Evolutionary conservation across 768 basidiomycete genomes (phyloP).

Genomic region (Boletus rubescentipes): DNA sequence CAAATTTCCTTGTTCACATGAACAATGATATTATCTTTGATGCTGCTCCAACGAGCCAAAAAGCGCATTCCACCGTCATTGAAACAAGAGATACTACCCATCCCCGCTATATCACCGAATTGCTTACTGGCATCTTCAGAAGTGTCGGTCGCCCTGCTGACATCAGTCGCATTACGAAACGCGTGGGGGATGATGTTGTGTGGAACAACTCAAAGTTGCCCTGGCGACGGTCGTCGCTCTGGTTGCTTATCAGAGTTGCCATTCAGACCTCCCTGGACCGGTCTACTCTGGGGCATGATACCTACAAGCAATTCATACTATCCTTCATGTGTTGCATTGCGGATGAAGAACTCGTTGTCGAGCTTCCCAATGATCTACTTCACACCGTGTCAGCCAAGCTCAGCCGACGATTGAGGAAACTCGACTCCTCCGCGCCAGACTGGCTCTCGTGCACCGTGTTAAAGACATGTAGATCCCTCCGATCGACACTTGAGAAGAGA

Average conservation of each 20-base stretch:
- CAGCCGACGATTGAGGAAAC: slow-evolving; percentile 38
- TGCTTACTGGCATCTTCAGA: slow-evolving; percentile 48
- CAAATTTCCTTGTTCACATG: slow-evolving; percentile 37
- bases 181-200: slow-evolving; percentile 47
- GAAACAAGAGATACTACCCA: slow-evolving; percentile 43
- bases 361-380: slow-evolving; percentile 34
- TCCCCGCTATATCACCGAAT: slow-evolving; percentile 48
- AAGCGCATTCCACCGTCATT: slow-evolving; percentile 34
- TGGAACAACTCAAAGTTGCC: slow-evolving; percentile 38
- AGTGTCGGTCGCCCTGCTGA: slow-evolving; percentile 34
- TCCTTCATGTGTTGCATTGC: slow-evolving; percentile 28
- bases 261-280: slow-evolving; percentile 38
- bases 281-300: slow-evolving; percentile 4
- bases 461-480: slow-evolving; percentile 15
- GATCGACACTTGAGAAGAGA: slow-evolving; percentile 28
- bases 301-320: slow-evolving; percentile 37
- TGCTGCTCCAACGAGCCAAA: slow-evolving; percentile 35
- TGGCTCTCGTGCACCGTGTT: slow-evolving; percentile 14
- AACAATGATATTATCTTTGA: slow-evolving; percentile 34
- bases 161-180: slow-evolving; percentile 37
- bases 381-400: slow-evolving; percentile 39
- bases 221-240: slow-evolving; percentile 53
- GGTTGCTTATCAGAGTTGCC: slow-evolving; percentile 49
- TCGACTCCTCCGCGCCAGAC: slow-evolving; percentile 19
- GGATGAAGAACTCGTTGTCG: background rate